A percentile compares a stretch with the other conserved stretches of the same genome.
These are phyloP conservation scores for Posidonia australis DNA, from an alignment of 106 monocot genomes.

Conservation along the genomic window DNA sequence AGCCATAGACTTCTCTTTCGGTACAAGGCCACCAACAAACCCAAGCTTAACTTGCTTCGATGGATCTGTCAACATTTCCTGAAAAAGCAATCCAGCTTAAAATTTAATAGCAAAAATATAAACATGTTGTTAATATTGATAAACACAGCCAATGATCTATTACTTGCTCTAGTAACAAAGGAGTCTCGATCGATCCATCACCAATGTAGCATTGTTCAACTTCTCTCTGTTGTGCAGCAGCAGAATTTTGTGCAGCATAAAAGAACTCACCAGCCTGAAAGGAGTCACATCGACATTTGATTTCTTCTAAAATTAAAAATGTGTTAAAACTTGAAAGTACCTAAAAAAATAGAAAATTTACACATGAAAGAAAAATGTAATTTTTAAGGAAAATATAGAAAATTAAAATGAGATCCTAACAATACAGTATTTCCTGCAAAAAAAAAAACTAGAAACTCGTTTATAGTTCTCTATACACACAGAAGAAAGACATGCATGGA, in stretches of 20 bases:
- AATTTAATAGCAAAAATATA: neutral
- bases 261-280: constrained; percentile 87
- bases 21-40: constrained; percentile 89
- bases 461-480: no score
- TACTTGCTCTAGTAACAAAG: constrained; percentile 13
- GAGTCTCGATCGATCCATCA: constrained; percentile 52
- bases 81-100: neutral
- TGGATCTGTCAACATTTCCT: constrained; percentile 79
- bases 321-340: no score
- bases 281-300: neutral
- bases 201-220: constrained; percentile 38
- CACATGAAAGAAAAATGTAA: no score
- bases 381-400: no score
- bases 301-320: neutral
- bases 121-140: neutral
- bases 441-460: no score
- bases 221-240: constrained; percentile 72
- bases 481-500: no score
- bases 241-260: constrained; percentile 63
- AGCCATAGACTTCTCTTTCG: constrained; percentile 82
- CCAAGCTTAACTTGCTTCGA: constrained; percentile 97
- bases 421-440: no score
- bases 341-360: no score
- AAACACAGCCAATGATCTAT: neutral
- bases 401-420: no score